phyloP scores from a whole-genome alignment of 2,329 filamentous ascomycete genomes.

The Sporothrix humicola region DNA sequence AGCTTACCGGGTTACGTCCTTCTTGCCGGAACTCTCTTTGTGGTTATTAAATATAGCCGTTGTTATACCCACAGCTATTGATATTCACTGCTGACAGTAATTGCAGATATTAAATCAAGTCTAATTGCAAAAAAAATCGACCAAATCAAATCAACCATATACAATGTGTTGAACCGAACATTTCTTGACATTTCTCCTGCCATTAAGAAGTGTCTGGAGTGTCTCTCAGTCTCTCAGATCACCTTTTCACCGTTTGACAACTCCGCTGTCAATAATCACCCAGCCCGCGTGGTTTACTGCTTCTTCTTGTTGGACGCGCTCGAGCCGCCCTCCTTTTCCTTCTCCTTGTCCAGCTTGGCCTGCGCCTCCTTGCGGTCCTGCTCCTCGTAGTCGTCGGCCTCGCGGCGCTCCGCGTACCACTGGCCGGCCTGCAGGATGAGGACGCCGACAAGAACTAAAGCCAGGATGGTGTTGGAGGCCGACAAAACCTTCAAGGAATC shows the following conservation, averaged over 20 bases:
- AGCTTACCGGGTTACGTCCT: not conserved
- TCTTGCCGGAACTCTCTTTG: too few relatives aligned
- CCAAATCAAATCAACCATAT: not conserved
- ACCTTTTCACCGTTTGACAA: not conserved
- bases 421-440: constrained; percentile 93
- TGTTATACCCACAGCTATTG: too few relatives aligned
- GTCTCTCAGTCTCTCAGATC: not conserved
- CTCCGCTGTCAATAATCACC: not conserved
- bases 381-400: constrained; percentile 76
- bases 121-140: not conserved
- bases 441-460: constrained; percentile 88
- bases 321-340: not conserved
- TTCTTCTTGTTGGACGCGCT: constrained; percentile 39
- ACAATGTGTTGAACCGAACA: not conserved
- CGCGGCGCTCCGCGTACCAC: constrained; percentile 97
- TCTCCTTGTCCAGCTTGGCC: not conserved
- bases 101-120: not conserved
- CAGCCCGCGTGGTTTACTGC: constrained; percentile 33
- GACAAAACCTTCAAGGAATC: constrained; percentile 89
- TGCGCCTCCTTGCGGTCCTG: constrained; percentile 60
- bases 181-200: not conserved
- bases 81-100: too few relatives aligned
- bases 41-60: too few relatives aligned
- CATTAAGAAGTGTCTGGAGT: not conserved
- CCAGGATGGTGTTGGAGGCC: constrained; percentile 95